Conservation (phyloP, 2,329 filamentous ascomycete genomes). For the Penicillium griseofulvum region DNA sequence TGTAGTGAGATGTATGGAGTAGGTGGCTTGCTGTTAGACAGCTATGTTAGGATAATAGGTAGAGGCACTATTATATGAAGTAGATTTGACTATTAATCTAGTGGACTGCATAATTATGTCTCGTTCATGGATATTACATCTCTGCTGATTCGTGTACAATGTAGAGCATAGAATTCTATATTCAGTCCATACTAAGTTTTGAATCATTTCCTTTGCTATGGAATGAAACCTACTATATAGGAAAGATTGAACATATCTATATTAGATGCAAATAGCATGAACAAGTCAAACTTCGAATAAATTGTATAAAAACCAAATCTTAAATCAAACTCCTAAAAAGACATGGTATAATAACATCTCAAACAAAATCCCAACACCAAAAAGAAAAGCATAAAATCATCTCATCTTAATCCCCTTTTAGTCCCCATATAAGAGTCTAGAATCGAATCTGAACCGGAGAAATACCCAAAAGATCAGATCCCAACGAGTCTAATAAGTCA, state of each 20-base stretch:
- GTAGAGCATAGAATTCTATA: not conserved
- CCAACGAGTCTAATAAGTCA: slow-evolving; percentile 16
- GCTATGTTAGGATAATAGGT: not conserved
- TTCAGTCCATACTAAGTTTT: not conserved
- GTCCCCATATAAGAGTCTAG: not conserved
- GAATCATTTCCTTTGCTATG: not conserved
- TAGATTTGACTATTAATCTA: not conserved
- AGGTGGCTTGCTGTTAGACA: not conserved
- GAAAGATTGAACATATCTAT: too few species aligned
- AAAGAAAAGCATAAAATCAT: not conserved
- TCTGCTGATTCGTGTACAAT: not conserved
- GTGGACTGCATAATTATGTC: not conserved
- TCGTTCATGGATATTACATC: too few species aligned
- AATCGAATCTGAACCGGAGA: not conserved
- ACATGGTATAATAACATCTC: not conserved
- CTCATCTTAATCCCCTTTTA: not conserved
- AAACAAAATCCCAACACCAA: not conserved
- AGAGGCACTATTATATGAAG: too few species aligned
- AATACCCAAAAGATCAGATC: not conserved
- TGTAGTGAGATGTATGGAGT: not conserved
- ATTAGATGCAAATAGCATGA: too few species aligned
- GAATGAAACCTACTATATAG: too few species aligned
- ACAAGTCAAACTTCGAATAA: too few species aligned
- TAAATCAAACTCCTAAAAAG: not conserved
- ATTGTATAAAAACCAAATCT: not conserved